Base-by-base conservation (phyloP, 2,329 filamentous ascomycete genomes). In the Aspergillus pseudoterreus region DNA sequence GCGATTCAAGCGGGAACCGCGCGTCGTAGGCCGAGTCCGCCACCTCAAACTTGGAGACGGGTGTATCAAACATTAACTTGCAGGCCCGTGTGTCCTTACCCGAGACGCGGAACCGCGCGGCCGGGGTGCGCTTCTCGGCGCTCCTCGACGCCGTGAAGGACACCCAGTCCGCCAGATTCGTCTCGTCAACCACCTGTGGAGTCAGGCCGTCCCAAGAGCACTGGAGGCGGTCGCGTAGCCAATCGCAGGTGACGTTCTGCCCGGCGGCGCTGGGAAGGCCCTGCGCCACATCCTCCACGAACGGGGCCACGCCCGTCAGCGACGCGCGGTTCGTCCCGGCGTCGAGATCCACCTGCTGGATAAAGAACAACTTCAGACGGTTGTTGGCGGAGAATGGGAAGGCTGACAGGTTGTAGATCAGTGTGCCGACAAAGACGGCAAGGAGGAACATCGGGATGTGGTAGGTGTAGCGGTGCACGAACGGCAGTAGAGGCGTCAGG, bases 321-420 rank as follows among this genome's bases (percentile, higher is more conserved):
- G 82, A 83, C 38, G 92, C 87, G 2, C 74, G 76, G 58, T 90
- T 90, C 12, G 78, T 74, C n/a, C 85, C 85, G 4, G 79, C 82
- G 58, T 89, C 87, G 9, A 96, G 80, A 58, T 96, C 82, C 44
- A 96, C 77, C 9, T 82, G 82, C 67, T 99, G 92, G 45, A 88
- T 77, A 69, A 97, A 96, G 70, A 85, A 95, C 44, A 92, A 79
- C 71, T 97, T 97, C 69, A 95, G 83, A 35, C 90, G 82, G 66
- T 85, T 88, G 53, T 84, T 80, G 19, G 82, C 74, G 0, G 90
- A 94, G 71, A 97, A 97, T 0, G 94, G 94, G 69, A 96, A 96
- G 1, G 88, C 89, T 2, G 82, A 73, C 4, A 96, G 81, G 65
- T 95, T 95, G 75, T 96, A 97, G 50, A 92, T 80, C 24, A 95